Conservation (phyloP, 108 stramenopile genomes). For the Nitzschia palea region DNA sequence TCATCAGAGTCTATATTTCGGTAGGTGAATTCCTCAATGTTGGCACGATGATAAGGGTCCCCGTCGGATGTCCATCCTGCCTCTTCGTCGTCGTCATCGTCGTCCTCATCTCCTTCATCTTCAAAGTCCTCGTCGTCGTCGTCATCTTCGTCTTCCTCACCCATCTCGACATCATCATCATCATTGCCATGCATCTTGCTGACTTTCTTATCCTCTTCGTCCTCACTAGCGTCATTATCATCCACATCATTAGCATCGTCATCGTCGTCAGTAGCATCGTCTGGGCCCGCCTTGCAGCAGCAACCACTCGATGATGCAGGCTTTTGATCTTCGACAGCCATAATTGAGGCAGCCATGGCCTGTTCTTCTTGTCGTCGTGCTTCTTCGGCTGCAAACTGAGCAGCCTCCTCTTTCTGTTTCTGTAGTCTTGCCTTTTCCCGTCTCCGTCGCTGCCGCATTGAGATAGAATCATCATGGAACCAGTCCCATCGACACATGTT, state of each 20-base stretch:
- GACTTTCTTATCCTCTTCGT: constrained; percentile 38
- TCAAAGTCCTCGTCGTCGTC: constrained; percentile 2
- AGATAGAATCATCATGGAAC: constrained; percentile 57
- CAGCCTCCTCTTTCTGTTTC: constrained; percentile 25
- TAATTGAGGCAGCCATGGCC: neutral
- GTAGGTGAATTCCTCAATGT: constrained; percentile 17
- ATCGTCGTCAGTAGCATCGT: constrained; percentile 6
- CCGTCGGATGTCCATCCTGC: constrained; percentile 25
- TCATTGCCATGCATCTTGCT: constrained; percentile 21
- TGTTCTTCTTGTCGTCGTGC: neutral
- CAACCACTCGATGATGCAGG: neutral
- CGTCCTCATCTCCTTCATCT: constrained; percentile 20
- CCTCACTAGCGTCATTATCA: constrained; percentile 37
- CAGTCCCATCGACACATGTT: constrained; percentile 92
- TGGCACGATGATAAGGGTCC: constrained; percentile 25
- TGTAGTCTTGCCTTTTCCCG: constrained; percentile 34
- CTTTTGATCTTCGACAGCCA: constrained; percentile 13
- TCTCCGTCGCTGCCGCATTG: constrained; percentile 42
- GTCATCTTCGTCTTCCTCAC: constrained; percentile 43
- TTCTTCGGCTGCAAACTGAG: constrained; percentile 18
- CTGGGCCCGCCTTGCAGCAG: neutral
- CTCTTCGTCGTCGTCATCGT: constrained; percentile 20
- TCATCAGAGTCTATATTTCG: constrained; percentile 43
- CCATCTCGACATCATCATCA: constrained; percentile 22
- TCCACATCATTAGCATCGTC: constrained; percentile 29